Percentiles rank a stretch among this genome's conserved stretches.
These are phyloP conservation scores for Bothriochloa decipiens DNA, from an alignment of 176 grass and related monocot genomes.

Conservation along the genomic window DNA sequence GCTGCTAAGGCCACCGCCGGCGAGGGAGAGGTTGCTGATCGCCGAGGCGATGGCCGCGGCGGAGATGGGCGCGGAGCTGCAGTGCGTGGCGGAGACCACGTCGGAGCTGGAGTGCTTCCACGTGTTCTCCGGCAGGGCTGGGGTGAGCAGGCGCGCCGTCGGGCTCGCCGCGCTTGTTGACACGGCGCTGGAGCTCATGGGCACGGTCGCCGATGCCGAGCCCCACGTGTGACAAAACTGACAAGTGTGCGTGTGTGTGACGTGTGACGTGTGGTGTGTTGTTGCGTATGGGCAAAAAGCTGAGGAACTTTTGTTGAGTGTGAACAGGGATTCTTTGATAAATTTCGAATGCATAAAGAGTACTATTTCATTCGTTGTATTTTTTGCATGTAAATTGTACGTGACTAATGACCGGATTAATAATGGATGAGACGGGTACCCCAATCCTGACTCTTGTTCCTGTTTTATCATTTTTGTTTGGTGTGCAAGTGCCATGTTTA, in stretches of 20 bases:
- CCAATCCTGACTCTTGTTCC: too few species aligned
- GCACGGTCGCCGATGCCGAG: not conserved
- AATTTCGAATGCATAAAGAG: too few species aligned
- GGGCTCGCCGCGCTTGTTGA: constrained; percentile 51
- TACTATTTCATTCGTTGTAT: too few species aligned
- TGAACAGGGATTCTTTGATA: not conserved
- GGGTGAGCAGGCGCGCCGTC: constrained; percentile 50
- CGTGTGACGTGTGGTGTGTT: not conserved
- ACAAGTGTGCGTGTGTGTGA: not conserved
- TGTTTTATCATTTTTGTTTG: too few species aligned
- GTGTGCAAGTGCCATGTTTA: too few species aligned
- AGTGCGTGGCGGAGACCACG: constrained; percentile 60
- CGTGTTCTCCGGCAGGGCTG: constrained; percentile 71
- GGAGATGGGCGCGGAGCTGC: constrained; percentile 43
- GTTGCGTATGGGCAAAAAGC: constrained; percentile 17
- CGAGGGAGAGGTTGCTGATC: not conserved
- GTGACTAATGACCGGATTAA: too few species aligned
- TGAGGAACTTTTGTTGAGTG: not conserved
- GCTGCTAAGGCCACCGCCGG: constrained; percentile 30
- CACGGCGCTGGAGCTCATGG: constrained; percentile 45
- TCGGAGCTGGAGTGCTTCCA: constrained; percentile 79
- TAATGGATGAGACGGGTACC: too few species aligned
- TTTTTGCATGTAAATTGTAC: too few species aligned
- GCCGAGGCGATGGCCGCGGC: constrained; percentile 31
- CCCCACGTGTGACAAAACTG: not conserved